Percentiles rank a stretch among this genome's conserved stretches.
phyloP scores from a whole-genome alignment of 2,329 filamentous ascomycete genomes.

The Chalaropsis ovoidea region DNA sequence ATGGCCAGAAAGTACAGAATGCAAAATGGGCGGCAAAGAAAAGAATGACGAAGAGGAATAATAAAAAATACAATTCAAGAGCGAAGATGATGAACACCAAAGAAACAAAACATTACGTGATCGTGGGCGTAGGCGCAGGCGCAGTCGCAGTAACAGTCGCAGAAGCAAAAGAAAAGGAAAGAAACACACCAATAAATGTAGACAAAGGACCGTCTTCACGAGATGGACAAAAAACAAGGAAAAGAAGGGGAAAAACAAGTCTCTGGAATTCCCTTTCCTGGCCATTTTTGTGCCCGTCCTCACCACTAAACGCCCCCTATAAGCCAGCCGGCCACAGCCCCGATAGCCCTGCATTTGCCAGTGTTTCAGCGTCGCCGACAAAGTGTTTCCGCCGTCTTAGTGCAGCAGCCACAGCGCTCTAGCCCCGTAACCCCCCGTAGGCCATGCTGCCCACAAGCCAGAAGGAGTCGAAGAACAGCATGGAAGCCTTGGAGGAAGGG shows the following conservation, averaged over 20 bases:
- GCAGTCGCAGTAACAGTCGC: neutral
- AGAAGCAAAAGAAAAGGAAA: neutral
- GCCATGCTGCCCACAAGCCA: neutral
- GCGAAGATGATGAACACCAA: neutral
- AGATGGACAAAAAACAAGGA: neutral
- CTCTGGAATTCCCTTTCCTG: neutral
- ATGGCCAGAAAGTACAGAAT: slow-evolving; percentile 6
- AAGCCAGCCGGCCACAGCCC: neutral
- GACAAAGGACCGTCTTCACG: neutral
- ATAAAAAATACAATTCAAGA: neutral
- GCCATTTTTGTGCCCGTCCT: neutral
- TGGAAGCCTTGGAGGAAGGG: neutral
- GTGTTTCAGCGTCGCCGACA: neutral
- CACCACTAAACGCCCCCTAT: neutral
- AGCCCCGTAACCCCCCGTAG: neutral
- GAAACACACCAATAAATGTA: neutral
- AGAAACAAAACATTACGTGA: slow-evolving; percentile 8
- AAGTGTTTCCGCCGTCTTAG: neutral
- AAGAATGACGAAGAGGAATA: neutral
- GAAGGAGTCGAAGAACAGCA: slow-evolving; percentile 9
- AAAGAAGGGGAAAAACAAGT: neutral
- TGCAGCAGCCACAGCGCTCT: neutral
- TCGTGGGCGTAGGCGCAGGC: neutral
- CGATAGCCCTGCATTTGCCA: neutral
- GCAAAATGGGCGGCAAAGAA: neutral